Evolutionary conservation across 352 stramenopile genomes (phyloP).

Genomic region (Pythium insidiosum): DNA sequence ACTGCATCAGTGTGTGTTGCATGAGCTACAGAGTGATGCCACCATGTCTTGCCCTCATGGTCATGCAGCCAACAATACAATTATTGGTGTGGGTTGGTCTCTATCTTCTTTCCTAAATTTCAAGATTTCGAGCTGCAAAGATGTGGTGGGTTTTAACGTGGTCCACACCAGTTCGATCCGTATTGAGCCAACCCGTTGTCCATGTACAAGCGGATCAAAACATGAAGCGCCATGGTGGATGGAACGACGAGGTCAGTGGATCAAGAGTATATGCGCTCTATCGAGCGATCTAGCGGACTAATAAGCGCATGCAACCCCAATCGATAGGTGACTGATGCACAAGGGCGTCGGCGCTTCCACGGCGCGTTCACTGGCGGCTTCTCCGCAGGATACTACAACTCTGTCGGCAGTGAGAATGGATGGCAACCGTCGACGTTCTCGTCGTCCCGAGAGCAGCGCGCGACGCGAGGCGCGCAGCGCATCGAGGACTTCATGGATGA

Average conservation of each 20-base stretch:
- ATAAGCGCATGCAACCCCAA: too few relatives aligned
- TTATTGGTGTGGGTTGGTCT: too few relatives aligned
- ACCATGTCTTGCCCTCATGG: too few relatives aligned
- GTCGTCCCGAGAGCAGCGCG: slow-evolving; percentile 53
- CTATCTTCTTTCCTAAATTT: too few relatives aligned
- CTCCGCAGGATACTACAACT: slow-evolving; percentile 92
- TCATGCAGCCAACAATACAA: too few relatives aligned
- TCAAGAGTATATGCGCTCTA: too few relatives aligned
- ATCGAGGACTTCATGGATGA: slow-evolving; percentile 94
- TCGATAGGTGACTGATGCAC: slow-evolving; percentile 52
- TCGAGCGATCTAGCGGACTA: background rate
- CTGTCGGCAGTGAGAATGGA: slow-evolving; percentile 86
- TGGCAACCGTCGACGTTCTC: slow-evolving; percentile 80
- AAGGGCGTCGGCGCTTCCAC: slow-evolving; percentile 84
- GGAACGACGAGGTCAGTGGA: slow-evolving; percentile 49
- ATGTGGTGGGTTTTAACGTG: too few relatives aligned
- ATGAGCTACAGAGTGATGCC: too few relatives aligned
- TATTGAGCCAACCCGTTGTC: too few relatives aligned
- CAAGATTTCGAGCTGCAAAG: too few relatives aligned
- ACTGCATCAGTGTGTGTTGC: too few relatives aligned
- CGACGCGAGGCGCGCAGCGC: slow-evolving; percentile 29
- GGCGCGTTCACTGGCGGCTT: slow-evolving; percentile 93
- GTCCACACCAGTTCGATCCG: too few relatives aligned
- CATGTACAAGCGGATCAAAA: background rate
- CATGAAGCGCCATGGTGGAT: slow-evolving; percentile 41